phyloP scores from a whole-genome alignment of 169 alveolate genomes.

The Plasmodium vinckei region DNA sequence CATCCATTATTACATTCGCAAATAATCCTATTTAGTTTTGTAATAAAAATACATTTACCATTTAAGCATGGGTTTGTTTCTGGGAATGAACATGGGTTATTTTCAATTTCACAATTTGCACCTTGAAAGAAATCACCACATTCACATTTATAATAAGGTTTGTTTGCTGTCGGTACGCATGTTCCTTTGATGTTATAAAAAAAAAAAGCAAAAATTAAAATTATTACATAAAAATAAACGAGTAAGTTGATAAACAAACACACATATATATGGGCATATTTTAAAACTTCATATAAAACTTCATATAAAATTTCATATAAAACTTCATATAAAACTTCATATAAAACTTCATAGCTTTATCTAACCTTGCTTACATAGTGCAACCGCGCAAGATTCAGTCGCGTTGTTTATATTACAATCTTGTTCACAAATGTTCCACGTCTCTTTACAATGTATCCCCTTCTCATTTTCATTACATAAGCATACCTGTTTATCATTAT shows the following conservation, averaged over 20 bases:
- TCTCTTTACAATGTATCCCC: slow-evolving; percentile 54
- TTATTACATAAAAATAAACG: not conserved
- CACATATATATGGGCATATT: not conserved
- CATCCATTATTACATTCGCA: slow-evolving; percentile 87
- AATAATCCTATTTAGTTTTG: slow-evolving; percentile 81
- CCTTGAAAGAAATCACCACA: slow-evolving; percentile 87
- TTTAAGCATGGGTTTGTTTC: slow-evolving; percentile 83
- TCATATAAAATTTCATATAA: too few species aligned
- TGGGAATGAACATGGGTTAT: slow-evolving; percentile 84
- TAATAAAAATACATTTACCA: slow-evolving; percentile 82
- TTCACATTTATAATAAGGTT: slow-evolving; percentile 83
- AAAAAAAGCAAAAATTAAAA: not conserved
- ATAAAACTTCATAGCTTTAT: not conserved
- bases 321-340: too few species aligned
- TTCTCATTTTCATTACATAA: slow-evolving; percentile 69
- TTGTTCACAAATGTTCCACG: slow-evolving; percentile 69
- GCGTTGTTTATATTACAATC: slow-evolving; percentile 54
- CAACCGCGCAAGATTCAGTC: slow-evolving; percentile 36
- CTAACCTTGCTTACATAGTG: slow-evolving; percentile 59
- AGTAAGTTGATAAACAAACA: not conserved
- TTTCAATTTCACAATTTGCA: slow-evolving; percentile 84
- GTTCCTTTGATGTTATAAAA: slow-evolving; percentile 58
- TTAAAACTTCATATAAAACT: not conserved
- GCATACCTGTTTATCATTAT: slow-evolving; percentile 31
- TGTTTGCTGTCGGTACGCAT: slow-evolving; percentile 71